Evolutionary conservation across 2,329 filamentous ascomycete species (phyloP).

Genomic region (Penicillium psychrosexuale): DNA sequence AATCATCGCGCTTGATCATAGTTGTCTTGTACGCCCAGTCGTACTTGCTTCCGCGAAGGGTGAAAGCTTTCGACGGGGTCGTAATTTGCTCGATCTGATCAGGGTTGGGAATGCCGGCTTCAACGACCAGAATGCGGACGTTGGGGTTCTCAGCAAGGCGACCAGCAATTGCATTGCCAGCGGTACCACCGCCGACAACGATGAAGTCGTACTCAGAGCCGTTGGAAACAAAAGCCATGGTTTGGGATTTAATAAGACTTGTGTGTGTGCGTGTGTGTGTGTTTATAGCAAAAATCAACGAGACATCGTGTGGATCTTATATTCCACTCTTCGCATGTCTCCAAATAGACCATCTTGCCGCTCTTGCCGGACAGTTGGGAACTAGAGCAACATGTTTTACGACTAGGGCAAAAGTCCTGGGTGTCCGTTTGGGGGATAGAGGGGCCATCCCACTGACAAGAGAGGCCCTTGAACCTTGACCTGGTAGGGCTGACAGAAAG

Average conservation of each 20-base stretch:
- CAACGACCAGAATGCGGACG: constrained; percentile 35
- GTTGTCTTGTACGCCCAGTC: constrained; percentile 63
- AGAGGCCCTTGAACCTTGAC: background rate
- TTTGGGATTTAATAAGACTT: background rate
- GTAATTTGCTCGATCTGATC: constrained; percentile 51
- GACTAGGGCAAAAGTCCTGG: too few species aligned
- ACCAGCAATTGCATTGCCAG: constrained; percentile 49
- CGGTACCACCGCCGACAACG: constrained; percentile 43
- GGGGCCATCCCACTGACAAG: too few species aligned
- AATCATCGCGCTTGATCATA: constrained; percentile 57
- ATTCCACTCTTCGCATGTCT: background rate
- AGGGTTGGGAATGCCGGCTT: constrained; percentile 41
- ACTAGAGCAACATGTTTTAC: too few species aligned
- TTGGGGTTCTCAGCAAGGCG: constrained; percentile 50
- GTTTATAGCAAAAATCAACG: background rate
- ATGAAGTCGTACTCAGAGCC: constrained; percentile 23
- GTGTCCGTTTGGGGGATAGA: too few species aligned
- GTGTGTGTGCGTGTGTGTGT: background rate
- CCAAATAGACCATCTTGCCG: background rate
- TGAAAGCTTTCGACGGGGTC: constrained; percentile 56
- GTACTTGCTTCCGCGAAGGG: constrained; percentile 53
- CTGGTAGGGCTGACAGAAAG: background rate
- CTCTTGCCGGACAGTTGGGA: background rate
- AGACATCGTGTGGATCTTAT: background rate
- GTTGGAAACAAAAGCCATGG: constrained; percentile 7